These are phyloP conservation scores for Aureobasidium namibiae DNA, from an alignment of 2,329 filamentous ascomycete species.

Conservation along the genomic window DNA sequence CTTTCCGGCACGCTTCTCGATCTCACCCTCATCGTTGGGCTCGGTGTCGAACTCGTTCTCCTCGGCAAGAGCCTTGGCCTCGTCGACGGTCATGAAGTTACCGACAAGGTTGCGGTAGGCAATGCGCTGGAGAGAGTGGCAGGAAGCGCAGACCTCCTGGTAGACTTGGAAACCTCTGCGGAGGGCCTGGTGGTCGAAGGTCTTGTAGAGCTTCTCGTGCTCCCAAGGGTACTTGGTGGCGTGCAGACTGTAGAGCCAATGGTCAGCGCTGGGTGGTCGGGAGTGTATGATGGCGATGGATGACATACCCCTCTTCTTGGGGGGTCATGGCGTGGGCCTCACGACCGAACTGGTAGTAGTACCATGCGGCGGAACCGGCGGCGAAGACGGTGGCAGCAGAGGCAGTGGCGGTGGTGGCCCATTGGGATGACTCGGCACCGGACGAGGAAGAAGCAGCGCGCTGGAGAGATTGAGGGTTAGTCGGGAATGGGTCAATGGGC, in stretches of 20 bases:
- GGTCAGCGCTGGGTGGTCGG: not conserved
- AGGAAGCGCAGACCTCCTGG: conserved; percentile 94
- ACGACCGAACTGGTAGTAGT: conserved; percentile 91
- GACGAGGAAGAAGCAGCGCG: conserved; percentile 64
- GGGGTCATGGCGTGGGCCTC: conserved; percentile 83
- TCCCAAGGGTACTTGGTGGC: conserved; percentile 91
- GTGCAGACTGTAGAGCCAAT: conserved; percentile 62
- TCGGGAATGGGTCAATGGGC: not conserved
- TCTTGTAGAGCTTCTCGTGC: conserved; percentile 84
- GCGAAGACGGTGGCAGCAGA: conserved; percentile 79
- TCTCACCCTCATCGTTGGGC: conserved; percentile 95
- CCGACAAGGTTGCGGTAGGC: conserved; percentile 91
- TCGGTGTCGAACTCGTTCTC: conserved; percentile 98
- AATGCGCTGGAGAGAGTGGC: conserved; percentile 91
- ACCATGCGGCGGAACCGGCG: conserved; percentile 87
- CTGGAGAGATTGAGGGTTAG: conserved; percentile 25
- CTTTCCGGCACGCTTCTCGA: conserved; percentile 97
- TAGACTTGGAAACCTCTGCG: conserved; percentile 99
- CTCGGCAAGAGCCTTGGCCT: conserved; percentile 94
- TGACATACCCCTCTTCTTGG: conserved; percentile 92
- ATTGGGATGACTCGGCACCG: conserved; percentile 60
- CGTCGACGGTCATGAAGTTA: conserved; percentile 86
- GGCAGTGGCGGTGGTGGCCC: conserved; percentile 79
- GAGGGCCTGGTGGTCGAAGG: conserved; percentile 94
- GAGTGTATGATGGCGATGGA: not conserved